Base-by-base conservation (phyloP, 2,329 filamentous ascomycete genomes). In the Penicillium oxalicum region DNA sequence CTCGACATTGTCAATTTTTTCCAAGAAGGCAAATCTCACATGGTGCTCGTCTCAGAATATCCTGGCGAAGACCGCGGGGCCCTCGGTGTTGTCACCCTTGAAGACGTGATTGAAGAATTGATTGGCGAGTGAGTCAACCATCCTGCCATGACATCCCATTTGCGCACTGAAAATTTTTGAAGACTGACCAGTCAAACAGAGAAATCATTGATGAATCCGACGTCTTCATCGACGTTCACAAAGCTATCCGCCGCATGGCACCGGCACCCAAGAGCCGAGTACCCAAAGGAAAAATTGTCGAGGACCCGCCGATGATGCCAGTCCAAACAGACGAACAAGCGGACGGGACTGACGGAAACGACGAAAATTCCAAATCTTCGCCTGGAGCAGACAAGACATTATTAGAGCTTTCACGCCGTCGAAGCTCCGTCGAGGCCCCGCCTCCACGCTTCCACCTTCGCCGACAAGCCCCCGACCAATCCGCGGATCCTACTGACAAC, bases 1-100 rank as follows among this genome's bases (percentile, higher is more conserved):
- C 73, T 98, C 48, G 93, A 98, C 68, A 97, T 98, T 62, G 89
- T 98, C 72, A 98, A 98, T 73, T 98, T 96, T 71, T 98, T 98
- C 75, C 93, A 98, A 70, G 93, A 98, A 74, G 93, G 93, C 61
- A 98, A 98, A 69, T 95, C 91, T 1, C 93, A 98, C 69, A 95
- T 98, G 91, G 91, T 97, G 0, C 76, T 98, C 27, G 93, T 97
- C 7, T 96, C 91, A 0, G 88, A 95, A 62, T 80, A 74, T 56
- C 93, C 93, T 1, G 91, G 91, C n/a, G 88, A 94, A 57, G 85
- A 95, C 61, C 84, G 87, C 61, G 93, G 93, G 40, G 90, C 91
- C 5, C 75, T 95, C 9, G 93, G 93, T 48, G 93, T 98, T 3
- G 89, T 98, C 12, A 98, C 93, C 0, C 74, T 98, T 2, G 93